Conservation (phyloP, 768 basidiomycete genomes). For the Tylopilus cervinicoccineus region DNA sequence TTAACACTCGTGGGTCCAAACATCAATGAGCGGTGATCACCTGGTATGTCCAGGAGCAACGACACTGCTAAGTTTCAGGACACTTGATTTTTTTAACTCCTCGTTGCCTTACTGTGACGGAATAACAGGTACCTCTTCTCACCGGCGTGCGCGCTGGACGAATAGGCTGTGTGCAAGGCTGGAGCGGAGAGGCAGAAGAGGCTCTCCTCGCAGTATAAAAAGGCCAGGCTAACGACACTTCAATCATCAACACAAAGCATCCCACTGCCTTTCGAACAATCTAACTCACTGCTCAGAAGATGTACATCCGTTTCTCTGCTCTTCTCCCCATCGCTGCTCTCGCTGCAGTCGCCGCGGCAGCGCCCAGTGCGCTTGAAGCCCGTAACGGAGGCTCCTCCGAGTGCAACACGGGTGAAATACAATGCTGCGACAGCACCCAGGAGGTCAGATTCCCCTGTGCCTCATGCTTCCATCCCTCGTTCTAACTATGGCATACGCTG, state of each 20-base stretch:
- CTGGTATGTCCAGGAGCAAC: background rate
- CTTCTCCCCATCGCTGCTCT: conserved; percentile 13
- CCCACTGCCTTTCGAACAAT: background rate
- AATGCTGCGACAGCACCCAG: conserved; percentile 7
- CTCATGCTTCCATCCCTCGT: background rate
- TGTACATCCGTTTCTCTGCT: conserved; percentile 5
- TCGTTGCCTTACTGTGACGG: background rate
- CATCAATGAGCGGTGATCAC: background rate
- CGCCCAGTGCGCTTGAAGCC: conserved; percentile 2
- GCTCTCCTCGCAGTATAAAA: conserved; percentile 9
- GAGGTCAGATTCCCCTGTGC: background rate
- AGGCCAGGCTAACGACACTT: background rate
- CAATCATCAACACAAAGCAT: background rate
- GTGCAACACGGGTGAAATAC: conserved; percentile 6
- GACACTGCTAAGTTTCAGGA: background rate
- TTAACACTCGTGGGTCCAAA: background rate
- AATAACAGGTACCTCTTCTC: background rate
- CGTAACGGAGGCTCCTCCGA: too few relatives aligned
- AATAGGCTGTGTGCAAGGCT: background rate
- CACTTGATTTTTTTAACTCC: background rate
- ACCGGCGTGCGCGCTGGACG: background rate
- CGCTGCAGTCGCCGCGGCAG: conserved; percentile 4
- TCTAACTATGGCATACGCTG: background rate
- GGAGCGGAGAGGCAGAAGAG: too few relatives aligned
- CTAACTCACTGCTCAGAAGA: background rate